Evolutionary conservation across 1,284 basidiomycete species (phyloP).

Genomic region (Melampsora americana): DNA sequence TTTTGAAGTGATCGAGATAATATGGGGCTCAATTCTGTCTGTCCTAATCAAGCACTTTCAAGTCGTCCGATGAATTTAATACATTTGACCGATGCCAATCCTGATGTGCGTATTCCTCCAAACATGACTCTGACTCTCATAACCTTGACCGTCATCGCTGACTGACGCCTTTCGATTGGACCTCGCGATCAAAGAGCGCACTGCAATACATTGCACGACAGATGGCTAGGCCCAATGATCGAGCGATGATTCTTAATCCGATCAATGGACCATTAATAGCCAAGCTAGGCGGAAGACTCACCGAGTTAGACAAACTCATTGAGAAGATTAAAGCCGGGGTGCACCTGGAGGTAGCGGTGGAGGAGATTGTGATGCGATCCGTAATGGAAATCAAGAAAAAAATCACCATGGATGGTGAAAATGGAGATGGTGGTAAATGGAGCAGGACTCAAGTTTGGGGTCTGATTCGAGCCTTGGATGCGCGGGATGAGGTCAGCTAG

Average conservation of each 20-base stretch:
- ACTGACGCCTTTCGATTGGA: not conserved
- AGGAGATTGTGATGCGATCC: conserved; percentile 63
- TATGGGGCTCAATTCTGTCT: not conserved
- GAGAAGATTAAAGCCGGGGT: conserved; percentile 28
- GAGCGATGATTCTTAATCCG: conserved; percentile 44
- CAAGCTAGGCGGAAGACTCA: conserved; percentile 51
- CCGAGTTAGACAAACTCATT: conserved; percentile 49
- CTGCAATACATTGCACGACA: conserved; percentile 28
- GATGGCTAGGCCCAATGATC: not conserved
- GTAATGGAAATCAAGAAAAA: conserved; percentile 82
- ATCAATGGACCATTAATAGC: conserved; percentile 50
- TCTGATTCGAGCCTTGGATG: conserved; percentile 71
- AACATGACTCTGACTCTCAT: not conserved
- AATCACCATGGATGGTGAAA: conserved; percentile 84
- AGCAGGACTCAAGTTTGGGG: conserved; percentile 82
- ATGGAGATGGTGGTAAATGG: conserved; percentile 81
- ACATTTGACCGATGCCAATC: conserved; percentile 59
- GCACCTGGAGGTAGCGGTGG: conserved; percentile 9
- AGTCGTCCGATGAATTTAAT: conserved; percentile 78
- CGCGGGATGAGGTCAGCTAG: conserved; percentile 64
- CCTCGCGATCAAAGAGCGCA: conserved; percentile 9
- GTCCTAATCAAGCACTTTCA: conserved; percentile 66
- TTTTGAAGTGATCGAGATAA: no score
- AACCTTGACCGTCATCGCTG: not conserved
- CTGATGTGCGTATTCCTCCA: conserved; percentile 14